A percentile compares a stretch with the other conserved stretches of the same genome.
These are phyloP conservation scores for Salicornia ramosissima DNA, from an alignment of 148 eudicot species.

Conservation along the genomic window DNA sequence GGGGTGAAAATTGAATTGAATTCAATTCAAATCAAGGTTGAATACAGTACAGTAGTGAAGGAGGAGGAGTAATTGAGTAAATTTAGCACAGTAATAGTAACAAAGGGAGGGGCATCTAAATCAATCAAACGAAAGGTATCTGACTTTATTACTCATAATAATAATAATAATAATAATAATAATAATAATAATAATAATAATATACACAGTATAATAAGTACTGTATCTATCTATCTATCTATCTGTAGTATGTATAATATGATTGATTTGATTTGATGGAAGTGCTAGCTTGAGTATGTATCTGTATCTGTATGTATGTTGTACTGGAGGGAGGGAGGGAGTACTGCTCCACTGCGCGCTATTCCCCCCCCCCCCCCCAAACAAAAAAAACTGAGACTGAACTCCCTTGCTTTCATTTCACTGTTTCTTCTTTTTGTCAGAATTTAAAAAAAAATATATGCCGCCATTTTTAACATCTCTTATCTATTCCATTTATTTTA, in stretches of 20 bases:
- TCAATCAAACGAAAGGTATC: not conserved
- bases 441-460: too few relatives aligned
- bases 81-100: not conserved
- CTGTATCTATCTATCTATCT: too few relatives aligned
- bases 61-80: too few relatives aligned
- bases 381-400: not conserved
- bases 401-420: slow-evolving; percentile 32
- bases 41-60: too few relatives aligned
- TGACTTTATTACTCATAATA: not conserved
- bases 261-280: slow-evolving; percentile 14
- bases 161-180: too few relatives aligned
- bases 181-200: too few relatives aligned
- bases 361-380: not conserved
- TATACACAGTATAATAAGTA: too few relatives aligned
- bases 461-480: slow-evolving; percentile 29
- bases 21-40: not conserved
- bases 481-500: slow-evolving; percentile 20
- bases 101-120: not conserved
- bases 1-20: not conserved
- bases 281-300: slow-evolving; percentile 1
- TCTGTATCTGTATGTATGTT: not conserved
- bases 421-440: slow-evolving; percentile 10
- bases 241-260: not conserved
- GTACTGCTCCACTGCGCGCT: not conserved
- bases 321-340: not conserved